Evolutionary conservation across 805 yeast species (phyloP).

Genomic region (Vanderwaltozyma yarrowii): DNA sequence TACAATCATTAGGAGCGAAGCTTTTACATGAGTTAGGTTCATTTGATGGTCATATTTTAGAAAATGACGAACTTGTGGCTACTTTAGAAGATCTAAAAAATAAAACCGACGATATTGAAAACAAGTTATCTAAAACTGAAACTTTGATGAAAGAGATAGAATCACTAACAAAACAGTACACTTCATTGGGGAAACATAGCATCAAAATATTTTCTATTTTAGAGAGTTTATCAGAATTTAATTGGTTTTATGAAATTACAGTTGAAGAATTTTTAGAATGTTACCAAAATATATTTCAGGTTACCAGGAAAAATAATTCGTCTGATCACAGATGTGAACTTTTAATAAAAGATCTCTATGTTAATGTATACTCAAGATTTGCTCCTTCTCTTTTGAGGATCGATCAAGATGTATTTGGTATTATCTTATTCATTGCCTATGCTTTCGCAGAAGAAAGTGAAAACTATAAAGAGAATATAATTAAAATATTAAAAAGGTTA

Average conservation of each 20-base stretch:
- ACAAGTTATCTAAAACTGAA: conserved; percentile 44
- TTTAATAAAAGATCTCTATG: conserved; percentile 34
- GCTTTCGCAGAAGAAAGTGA: conserved; percentile 2
- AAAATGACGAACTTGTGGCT: conserved; percentile 48
- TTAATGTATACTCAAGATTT: conserved; percentile 35
- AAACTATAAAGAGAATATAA: neutral
- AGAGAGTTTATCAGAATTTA: conserved; percentile 33
- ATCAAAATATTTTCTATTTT: conserved; percentile 41
- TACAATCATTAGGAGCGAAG: conserved; percentile 47
- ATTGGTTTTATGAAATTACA: conserved; percentile 50
- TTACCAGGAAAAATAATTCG: neutral
- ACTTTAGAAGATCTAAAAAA: conserved; percentile 56
- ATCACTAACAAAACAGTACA: conserved; percentile 35
- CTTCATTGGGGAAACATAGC: conserved; percentile 46
- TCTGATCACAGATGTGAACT: conserved; percentile 16
- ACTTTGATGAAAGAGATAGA: conserved; percentile 47
- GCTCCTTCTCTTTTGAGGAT: conserved; percentile 37
- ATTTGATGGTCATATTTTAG: conserved; percentile 53
- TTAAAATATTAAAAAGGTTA: too few relatives aligned
- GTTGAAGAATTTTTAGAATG: conserved; percentile 34
- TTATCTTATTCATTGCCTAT: conserved; percentile 28
- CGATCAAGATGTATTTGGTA: conserved; percentile 38
- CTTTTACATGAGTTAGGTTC: conserved; percentile 49
- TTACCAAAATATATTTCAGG: conserved; percentile 12
- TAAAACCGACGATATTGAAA: conserved; percentile 46